Evolutionary conservation across 192 early-diverging fungal genomes (phyloP).

Genomic region (Coemansia sp.): DNA sequence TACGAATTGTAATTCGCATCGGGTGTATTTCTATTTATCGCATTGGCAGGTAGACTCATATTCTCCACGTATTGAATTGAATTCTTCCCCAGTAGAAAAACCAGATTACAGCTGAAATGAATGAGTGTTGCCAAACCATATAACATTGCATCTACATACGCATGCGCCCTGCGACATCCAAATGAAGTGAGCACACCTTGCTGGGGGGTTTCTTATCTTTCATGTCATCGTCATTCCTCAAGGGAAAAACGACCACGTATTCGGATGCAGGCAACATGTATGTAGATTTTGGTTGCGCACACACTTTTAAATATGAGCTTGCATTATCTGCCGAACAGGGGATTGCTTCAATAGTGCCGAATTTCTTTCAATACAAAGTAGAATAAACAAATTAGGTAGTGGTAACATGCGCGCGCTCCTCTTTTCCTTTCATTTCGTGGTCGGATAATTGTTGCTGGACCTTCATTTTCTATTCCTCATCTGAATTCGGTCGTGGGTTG

Average conservation of each 20-base stretch:
- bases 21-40: background rate
- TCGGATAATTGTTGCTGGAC: too few species aligned
- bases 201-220: background rate
- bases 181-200: background rate
- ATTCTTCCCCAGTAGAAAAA: background rate
- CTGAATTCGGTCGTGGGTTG: background rate
- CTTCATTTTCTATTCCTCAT: too few species aligned
- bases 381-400: too few species aligned
- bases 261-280: background rate
- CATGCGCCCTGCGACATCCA: background rate
- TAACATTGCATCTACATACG: background rate
- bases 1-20: background rate
- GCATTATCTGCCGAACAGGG: too few species aligned
- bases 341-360: too few species aligned
- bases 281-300: too few species aligned
- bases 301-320: too few species aligned
- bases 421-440: too few species aligned
- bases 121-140: background rate
- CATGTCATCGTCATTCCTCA: background rate
- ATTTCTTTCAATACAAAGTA: too few species aligned
- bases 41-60: background rate
- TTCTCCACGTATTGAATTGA: background rate
- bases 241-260: background rate
- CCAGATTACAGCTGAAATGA: background rate
- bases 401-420: too few species aligned